Base-by-base conservation (phyloP, 306 rosid species). In the Carpinus fangiana region DNA sequence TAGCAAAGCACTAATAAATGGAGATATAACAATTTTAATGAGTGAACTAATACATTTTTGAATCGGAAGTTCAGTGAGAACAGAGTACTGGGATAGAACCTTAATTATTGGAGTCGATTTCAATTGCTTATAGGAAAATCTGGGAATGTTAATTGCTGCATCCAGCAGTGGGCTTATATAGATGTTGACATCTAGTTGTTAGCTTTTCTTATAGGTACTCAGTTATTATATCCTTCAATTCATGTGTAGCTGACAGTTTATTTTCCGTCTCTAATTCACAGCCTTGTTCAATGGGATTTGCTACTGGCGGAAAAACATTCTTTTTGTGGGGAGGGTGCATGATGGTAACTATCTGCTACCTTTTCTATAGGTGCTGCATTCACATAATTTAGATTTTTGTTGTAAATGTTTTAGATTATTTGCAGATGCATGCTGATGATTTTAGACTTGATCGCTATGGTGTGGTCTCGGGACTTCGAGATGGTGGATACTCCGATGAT, bases 271-370 rank as follows among this genome's bases (percentile, higher is more conserved):
- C 8, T 43, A 60, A 36, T 81, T 59, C 68, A 76, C 92, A 96
- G 99, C 99, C 99, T 78, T 96, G 99, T 86, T 96, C 99, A 51
- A 93, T 96, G 98, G 98, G 99, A 59, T 96, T 96, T 86, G 99
- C 99, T 75, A 96, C 99, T 72, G 99, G 99, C 79, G 99, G 99
- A 76, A 90, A 83, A 87, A 96, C 99, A 70, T 96, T 96, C 85
- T 96, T 96, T 84, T 87, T 96, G 20, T 96, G 99, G 99, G 99
- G 99, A 90, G 99, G 99, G 68, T 96, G 99, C 96, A 96, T 96
- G 99, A 96, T 96, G 99, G 99, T 82, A 87, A 90, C 93, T 91
- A 82, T 65, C 80, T 82, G 70, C 84, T 52, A 41, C 75, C 73
- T 17, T 74, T 46, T 79, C 72, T 54, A 53, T 57, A 8, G 50